phyloP scores from a whole-genome alignment of 164 flowering plant genomes.

The Chimonanthus praecox region DNA sequence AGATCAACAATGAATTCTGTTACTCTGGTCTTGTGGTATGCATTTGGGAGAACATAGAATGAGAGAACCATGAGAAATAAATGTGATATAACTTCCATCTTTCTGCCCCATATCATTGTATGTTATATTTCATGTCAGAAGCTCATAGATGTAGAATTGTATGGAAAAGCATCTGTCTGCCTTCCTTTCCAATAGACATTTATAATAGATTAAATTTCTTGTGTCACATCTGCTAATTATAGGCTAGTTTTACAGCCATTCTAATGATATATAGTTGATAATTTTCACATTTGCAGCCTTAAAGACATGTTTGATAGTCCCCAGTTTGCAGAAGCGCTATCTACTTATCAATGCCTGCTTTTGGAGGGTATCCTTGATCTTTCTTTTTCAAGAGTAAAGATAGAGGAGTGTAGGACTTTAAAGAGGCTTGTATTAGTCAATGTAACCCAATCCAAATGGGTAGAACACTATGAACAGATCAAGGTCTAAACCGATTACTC shows the following conservation, averaged over 20 bases:
- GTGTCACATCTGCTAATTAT: background rate
- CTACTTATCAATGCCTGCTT: slow-evolving; percentile 68
- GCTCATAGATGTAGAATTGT: background rate
- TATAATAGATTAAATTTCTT: background rate
- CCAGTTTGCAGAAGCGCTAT: slow-evolving; percentile 60
- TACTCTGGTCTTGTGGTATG: background rate
- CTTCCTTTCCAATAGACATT: background rate
- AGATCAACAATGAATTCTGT: background rate
- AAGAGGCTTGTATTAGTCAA: slow-evolving; percentile 55
- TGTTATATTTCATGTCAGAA: background rate
- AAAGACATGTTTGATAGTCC: slow-evolving; percentile 67
- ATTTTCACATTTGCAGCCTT: slow-evolving; percentile 44
- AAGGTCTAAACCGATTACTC: slow-evolving; percentile 43
- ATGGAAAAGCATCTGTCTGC: background rate
- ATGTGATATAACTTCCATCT: background rate
- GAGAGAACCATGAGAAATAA: background rate
- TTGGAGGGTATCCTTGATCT: slow-evolving; percentile 72
- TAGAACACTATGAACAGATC: slow-evolving; percentile 46
- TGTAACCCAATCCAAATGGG: slow-evolving; percentile 66
- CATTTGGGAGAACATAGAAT: background rate
- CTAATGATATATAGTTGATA: background rate
- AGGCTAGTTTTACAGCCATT: background rate
- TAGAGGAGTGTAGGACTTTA: slow-evolving; percentile 54
- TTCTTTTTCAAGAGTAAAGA: slow-evolving; percentile 39
- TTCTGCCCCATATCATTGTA: background rate